Conservation (phyloP, 2,329 filamentous ascomycete species). For the Leptographium procerum region DNA sequence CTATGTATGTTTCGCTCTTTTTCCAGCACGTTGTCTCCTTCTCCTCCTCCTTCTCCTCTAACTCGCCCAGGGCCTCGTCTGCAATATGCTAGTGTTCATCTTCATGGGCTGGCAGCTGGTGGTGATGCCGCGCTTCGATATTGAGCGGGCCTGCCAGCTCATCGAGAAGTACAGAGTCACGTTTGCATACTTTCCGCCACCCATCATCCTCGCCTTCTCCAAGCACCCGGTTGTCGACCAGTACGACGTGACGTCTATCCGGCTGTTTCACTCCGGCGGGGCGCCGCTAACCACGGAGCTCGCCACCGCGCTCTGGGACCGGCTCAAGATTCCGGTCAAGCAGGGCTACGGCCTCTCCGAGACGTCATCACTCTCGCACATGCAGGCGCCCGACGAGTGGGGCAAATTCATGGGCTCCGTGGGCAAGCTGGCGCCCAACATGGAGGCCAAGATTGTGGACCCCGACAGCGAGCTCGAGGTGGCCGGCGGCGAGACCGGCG, state of each 20-base stretch:
- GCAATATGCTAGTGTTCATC: slow-evolving; percentile 57
- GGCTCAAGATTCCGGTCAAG: slow-evolving; percentile 71
- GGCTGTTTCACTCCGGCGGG: slow-evolving; percentile 79
- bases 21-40: not conserved
- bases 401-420: slow-evolving; percentile 64
- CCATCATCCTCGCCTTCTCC: slow-evolving; percentile 67
- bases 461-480: slow-evolving; percentile 42
- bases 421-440: slow-evolving; percentile 65
- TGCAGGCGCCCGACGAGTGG: slow-evolving; percentile 68
- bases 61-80: slow-evolving; percentile 49
- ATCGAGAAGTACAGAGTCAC: slow-evolving; percentile 68
- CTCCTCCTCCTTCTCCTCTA: not conserved
- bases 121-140: slow-evolving; percentile 70
- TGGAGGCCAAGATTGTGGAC: slow-evolving; percentile 71
- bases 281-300: slow-evolving; percentile 76
- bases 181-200: slow-evolving; percentile 73
- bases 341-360: slow-evolving; percentile 89
- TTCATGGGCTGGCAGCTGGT: slow-evolving; percentile 55
- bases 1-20: slow-evolving; percentile 44
- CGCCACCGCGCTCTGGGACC: slow-evolving; percentile 60
- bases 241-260: slow-evolving; percentile 68
- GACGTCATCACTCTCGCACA: slow-evolving; percentile 68
- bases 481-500: slow-evolving; percentile 46
- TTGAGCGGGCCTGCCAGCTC: slow-evolving; percentile 65
- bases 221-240: slow-evolving; percentile 69